phyloP scores from a whole-genome alignment of 2,329 filamentous ascomycete species.

The Fusarium bactridioides region DNA sequence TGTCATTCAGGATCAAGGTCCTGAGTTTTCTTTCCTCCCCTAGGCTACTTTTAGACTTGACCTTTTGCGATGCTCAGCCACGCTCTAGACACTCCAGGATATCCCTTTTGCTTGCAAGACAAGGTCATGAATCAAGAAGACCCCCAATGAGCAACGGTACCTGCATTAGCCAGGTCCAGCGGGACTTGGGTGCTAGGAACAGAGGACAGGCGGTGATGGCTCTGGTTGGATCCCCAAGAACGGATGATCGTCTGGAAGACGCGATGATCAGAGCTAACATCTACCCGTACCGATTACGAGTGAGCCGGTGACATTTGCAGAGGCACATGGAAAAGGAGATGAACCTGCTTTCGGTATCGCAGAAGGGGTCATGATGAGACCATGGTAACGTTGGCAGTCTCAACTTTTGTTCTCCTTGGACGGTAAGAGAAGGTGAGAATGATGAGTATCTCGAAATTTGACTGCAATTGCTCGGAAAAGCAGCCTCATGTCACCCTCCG shows the following conservation, averaged over 20 bases:
- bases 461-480: neutral
- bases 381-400: neutral
- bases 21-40: too few species aligned
- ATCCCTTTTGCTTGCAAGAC: slow-evolving; percentile 19
- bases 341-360: neutral
- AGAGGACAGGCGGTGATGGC: slow-evolving; percentile 1
- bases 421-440: neutral
- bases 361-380: neutral
- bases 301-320: neutral
- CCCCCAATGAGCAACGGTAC: slow-evolving; percentile 18
- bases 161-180: slow-evolving; percentile 29
- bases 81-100: slow-evolving; percentile 3
- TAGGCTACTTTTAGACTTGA: neutral
- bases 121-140: slow-evolving; percentile 27
- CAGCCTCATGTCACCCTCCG: neutral
- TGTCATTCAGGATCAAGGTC: too few species aligned
- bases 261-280: slow-evolving; percentile 17
- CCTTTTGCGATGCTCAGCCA: slow-evolving; percentile 2
- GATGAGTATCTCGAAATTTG: neutral
- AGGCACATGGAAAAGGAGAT: neutral
- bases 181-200: slow-evolving; percentile 5
- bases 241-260: neutral
- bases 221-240: slow-evolving; percentile 3
- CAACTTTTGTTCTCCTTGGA: neutral
- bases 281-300: slow-evolving; percentile 11